Conservation (phyloP, 2,329 filamentous ascomycete genomes). For the Xylariaceae sp. region DNA sequence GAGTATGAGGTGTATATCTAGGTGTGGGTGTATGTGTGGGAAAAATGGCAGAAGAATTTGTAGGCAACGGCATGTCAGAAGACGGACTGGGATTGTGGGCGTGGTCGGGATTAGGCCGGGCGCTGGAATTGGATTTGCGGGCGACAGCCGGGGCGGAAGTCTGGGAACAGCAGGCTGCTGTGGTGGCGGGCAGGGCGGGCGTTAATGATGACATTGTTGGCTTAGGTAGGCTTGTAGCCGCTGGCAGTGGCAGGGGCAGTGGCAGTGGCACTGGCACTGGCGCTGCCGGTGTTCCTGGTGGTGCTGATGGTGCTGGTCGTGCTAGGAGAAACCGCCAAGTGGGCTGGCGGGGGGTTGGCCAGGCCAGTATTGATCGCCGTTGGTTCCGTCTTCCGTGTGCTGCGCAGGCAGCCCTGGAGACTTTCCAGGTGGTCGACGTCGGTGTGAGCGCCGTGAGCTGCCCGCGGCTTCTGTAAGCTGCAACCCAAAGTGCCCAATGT, state of each 20-base stretch:
- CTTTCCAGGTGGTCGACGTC: neutral
- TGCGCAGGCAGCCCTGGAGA: no score
- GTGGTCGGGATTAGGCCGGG: slow-evolving; percentile 7
- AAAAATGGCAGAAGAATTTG: slow-evolving; percentile 8
- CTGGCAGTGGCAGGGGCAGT: neutral
- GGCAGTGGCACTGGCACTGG: no score
- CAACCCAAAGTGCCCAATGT: neutral
- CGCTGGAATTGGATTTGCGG: slow-evolving; percentile 2
- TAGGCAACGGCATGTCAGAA: slow-evolving; percentile 10
- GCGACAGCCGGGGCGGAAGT: neutral
- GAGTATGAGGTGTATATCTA: neutral
- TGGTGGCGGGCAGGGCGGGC: neutral
- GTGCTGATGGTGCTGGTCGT: neutral
- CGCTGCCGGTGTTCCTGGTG: no score
- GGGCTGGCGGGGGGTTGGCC: no score
- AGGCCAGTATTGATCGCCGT: neutral
- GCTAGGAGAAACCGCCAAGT: neutral
- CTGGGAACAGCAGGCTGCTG: slow-evolving; percentile 2
- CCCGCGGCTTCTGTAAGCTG: neutral
- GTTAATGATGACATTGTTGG: slow-evolving; percentile 20
- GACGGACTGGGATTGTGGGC: slow-evolving; percentile 4
- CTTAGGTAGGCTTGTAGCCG: neutral
- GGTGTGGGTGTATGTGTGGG: slow-evolving; percentile 1
- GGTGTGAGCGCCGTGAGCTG: neutral
- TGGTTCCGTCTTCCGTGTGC: no score